Percentiles rank a stretch among this genome's conserved stretches.
Conservation (phyloP, 1,139 yeast species). For the Pichia sp. region DNA sequence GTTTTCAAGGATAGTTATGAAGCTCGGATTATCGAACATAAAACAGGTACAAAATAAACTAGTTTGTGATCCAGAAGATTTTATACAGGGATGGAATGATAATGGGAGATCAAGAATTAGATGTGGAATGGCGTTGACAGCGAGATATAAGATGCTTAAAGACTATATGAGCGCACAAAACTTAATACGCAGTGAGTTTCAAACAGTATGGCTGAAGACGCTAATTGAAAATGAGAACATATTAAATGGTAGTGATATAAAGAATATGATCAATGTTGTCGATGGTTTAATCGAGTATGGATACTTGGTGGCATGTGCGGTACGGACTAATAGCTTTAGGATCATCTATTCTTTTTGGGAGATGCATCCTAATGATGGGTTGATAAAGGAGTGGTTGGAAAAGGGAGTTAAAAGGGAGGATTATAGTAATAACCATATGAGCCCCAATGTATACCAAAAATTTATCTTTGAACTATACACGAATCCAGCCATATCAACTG, state of each 20-base stretch:
- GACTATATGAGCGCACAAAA: conserved; percentile 16
- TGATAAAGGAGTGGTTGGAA: conserved; percentile 18
- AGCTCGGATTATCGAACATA: conserved; percentile 16
- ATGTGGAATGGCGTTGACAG: conserved; percentile 22
- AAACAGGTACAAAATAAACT: conserved; percentile 16
- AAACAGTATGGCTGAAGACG: conserved; percentile 22
- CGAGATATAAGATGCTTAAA: conserved; percentile 24
- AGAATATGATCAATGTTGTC: conserved; percentile 22
- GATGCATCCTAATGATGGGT: conserved; percentile 15
- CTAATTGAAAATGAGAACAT: conserved; percentile 9
- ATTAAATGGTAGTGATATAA: conserved; percentile 17
- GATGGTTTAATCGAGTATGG: conserved; percentile 17
- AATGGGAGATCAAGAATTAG: conserved; percentile 15
- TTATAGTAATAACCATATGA: not conserved
- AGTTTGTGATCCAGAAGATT: conserved; percentile 11
- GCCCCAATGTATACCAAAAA: conserved; percentile 11
- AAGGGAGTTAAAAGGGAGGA: not conserved
- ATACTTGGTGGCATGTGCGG: conserved; percentile 15
- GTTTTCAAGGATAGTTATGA: conserved; percentile 21
- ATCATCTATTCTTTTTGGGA: conserved; percentile 29
- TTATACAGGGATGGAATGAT: conserved; percentile 13
- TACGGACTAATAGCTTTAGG: conserved; percentile 9
- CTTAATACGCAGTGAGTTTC: conserved; percentile 16
- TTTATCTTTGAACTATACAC: conserved; percentile 15
- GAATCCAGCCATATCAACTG: conserved; percentile 16